Percentiles rank a stretch among this genome's conserved stretches.
phyloP scores from a whole-genome alignment of 73 alveolate species.

The Durusdinium trenchii region DNA sequence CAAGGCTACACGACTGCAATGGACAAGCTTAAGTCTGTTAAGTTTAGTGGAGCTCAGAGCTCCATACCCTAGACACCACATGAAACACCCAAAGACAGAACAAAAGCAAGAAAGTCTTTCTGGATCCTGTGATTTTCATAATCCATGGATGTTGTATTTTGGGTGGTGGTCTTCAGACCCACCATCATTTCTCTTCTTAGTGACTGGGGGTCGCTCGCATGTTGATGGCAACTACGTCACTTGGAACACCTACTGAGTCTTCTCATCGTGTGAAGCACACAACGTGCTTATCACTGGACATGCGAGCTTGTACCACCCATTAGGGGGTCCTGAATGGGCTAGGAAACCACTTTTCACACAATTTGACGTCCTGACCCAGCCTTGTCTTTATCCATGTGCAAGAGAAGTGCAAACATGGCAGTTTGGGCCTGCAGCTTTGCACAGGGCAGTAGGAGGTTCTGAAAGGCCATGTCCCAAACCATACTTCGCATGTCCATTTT shows the following conservation, averaged over 20 bases:
- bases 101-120: not conserved
- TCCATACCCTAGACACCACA: too few species aligned
- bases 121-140: not conserved
- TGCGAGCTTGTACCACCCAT: not conserved
- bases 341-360: too few species aligned
- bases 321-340: too few species aligned
- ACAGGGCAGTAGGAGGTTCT: not conserved
- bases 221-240: not conserved
- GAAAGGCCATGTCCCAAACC: not conserved
- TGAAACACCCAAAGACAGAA: not conserved
- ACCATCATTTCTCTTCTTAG: too few species aligned
- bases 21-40: not conserved
- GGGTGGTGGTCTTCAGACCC: too few species aligned
- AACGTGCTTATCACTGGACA: not conserved
- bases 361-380: too few species aligned
- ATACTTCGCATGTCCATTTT: conserved; percentile 19
- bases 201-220: too few species aligned
- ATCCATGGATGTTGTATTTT: too few species aligned
- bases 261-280: not conserved
- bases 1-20: not conserved
- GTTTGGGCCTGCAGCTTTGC: conserved; percentile 11
- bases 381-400: not conserved
- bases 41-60: not conserved
- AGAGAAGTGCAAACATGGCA: not conserved
- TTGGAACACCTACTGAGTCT: not conserved